Conservation (phyloP, 257 asterid species). For the Solanum pinnatisectum region DNA sequence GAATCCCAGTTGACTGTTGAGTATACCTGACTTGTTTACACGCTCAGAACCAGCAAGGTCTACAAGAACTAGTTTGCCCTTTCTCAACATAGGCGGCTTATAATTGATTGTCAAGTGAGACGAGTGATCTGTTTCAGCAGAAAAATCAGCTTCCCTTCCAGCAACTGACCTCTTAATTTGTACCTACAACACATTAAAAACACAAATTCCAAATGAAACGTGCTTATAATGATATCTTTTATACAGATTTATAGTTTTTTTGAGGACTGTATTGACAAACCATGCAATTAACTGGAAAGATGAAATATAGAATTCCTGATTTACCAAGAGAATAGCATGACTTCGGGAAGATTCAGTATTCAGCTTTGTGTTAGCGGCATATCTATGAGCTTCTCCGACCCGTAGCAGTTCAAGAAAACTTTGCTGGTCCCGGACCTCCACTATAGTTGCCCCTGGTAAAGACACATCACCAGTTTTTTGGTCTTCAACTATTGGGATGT, state of each 20-base stretch:
- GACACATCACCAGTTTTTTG: slow-evolving; percentile 94
- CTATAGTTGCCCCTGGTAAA: slow-evolving; percentile 89
- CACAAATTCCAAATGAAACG: not conserved
- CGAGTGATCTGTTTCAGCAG: slow-evolving; percentile 44
- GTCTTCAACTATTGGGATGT: slow-evolving; percentile 92
- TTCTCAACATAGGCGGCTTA: slow-evolving; percentile 78
- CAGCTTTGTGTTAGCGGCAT: slow-evolving; percentile 95
- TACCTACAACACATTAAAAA: slow-evolving; percentile 41
- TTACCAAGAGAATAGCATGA: slow-evolving; percentile 98
- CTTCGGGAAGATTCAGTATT: slow-evolving; percentile 99
- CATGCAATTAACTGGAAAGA: not conserved
- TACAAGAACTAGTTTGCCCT: slow-evolving; percentile 86
- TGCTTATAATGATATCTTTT: not conserved
- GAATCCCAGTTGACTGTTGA: not conserved
- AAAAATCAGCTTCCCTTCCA: slow-evolving; percentile 48
- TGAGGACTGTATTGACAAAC: not conserved
- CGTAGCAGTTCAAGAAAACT: slow-evolving; percentile 83
- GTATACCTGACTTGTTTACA: slow-evolving; percentile 83
- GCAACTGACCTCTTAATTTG: slow-evolving; percentile 73
- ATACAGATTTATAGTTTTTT: not conserved
- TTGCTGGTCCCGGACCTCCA: slow-evolving; percentile 81
- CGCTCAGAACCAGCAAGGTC: slow-evolving; percentile 99
- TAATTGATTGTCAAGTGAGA: slow-evolving; percentile 49
- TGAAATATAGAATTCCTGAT: not conserved
- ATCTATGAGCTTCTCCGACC: slow-evolving; percentile 91